A percentile compares a stretch with the other conserved stretches of the same genome.
Conservation (phyloP, 1,139 yeast genomes). For the Pichia sp. region DNA sequence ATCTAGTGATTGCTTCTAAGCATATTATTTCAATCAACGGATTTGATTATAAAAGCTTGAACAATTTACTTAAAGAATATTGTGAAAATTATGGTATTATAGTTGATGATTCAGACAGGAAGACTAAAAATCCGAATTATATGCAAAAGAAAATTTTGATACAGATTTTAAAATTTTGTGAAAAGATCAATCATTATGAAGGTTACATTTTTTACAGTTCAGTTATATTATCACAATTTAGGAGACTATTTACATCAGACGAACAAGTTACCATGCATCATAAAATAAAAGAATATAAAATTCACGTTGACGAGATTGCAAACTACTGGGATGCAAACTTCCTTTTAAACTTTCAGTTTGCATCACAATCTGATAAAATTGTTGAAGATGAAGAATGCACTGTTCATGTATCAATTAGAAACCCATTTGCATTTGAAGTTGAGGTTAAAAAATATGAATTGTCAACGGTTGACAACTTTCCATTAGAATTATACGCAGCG, state of each 20-base stretch:
- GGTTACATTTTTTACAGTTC: slow-evolving; percentile 24
- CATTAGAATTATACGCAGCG: slow-evolving; percentile 1
- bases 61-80: slow-evolving; percentile 17
- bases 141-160: slow-evolving; percentile 23
- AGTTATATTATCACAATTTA: slow-evolving; percentile 20
- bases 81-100: slow-evolving; percentile 18
- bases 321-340: slow-evolving; percentile 24
- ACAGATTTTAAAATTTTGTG: slow-evolving; percentile 21
- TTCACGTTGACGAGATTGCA: slow-evolving; percentile 20
- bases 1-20: slow-evolving; percentile 15
- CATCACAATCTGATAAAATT: slow-evolving; percentile 31
- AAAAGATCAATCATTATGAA: slow-evolving; percentile 13
- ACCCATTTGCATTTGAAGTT: slow-evolving; percentile 75
- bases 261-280: slow-evolving; percentile 38
- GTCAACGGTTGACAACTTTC: slow-evolving; percentile 30
- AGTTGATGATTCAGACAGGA: background rate
- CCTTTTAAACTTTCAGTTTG: slow-evolving; percentile 20
- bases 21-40: slow-evolving; percentile 8
- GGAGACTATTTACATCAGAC: slow-evolving; percentile 31
- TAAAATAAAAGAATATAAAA: slow-evolving; percentile 15
- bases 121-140: background rate
- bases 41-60: slow-evolving; percentile 14
- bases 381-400: slow-evolving; percentile 53
- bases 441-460: slow-evolving; percentile 51
- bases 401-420: slow-evolving; percentile 55